These are phyloP conservation scores for Botryobasidium botryosum DNA, from an alignment of 768 basidiomycete genomes.

Conservation along the genomic window DNA sequence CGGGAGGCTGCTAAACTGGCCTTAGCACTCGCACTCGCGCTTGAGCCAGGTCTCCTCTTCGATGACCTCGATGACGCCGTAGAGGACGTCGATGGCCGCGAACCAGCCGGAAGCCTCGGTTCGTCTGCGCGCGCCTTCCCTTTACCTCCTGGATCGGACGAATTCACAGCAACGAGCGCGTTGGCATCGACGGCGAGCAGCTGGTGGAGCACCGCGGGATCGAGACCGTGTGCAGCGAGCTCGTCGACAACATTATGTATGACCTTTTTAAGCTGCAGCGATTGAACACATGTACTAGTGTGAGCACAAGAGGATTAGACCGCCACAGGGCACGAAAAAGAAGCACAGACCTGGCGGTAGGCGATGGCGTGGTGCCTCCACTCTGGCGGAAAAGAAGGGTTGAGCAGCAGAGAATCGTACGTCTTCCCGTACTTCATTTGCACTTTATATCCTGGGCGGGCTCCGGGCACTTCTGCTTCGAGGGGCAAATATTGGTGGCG, in stretches of 20 bases:
- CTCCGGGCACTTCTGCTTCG: too few relatives aligned
- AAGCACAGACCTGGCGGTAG: slow-evolving; percentile 47
- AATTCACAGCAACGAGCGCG: slow-evolving; percentile 14
- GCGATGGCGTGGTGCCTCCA: slow-evolving; percentile 64
- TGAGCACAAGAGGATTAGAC: not conserved
- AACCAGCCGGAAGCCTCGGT: slow-evolving; percentile 11
- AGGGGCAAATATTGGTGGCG: too few relatives aligned
- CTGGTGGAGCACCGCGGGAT: slow-evolving; percentile 25
- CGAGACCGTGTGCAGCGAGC: slow-evolving; percentile 51
- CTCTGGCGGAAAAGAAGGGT: slow-evolving; percentile 49
- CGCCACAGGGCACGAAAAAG: not conserved
- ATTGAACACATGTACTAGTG: not conserved
- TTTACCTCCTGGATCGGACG: slow-evolving; percentile 18
- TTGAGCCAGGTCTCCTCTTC: too few relatives aligned
- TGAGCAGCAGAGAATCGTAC: slow-evolving; percentile 22
- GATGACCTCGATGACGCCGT: slow-evolving; percentile 10
- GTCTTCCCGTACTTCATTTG: slow-evolving; percentile 26
- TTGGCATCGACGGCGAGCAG: slow-evolving; percentile 16
- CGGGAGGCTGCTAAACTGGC: too few relatives aligned
- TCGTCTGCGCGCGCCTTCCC: slow-evolving; percentile 14
- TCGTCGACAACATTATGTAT: slow-evolving; percentile 72
- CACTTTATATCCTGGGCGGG: too few relatives aligned
- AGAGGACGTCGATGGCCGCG: not conserved
- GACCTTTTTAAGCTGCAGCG: slow-evolving; percentile 64
- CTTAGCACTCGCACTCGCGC: too few relatives aligned